Base-by-base conservation (phyloP, 306 rosid genomes). In the Albizia julibrissin region DNA sequence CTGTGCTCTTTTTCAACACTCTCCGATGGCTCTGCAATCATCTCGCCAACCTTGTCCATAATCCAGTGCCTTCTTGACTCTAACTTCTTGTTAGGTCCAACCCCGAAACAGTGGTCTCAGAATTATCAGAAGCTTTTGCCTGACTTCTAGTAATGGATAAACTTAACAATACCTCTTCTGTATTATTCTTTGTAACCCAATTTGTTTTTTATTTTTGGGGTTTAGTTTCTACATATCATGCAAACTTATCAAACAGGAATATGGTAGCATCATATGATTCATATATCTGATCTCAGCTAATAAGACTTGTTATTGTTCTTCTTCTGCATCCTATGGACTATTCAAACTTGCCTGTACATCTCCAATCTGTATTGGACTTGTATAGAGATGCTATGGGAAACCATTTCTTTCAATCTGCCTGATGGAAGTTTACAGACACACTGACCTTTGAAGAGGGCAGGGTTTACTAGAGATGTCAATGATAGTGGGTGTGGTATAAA, bases 1-100 rank as follows among this genome's bases (percentile, higher is more conserved):
- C 18, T 37, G 70, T 61, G 76, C 54, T 85, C 77, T 29, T 70
- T 69, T 72, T 58, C 66, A 81, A 56, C 79, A 76, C 46, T 49
- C 77, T 9, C 42, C 43, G 37, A 79, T 73, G 69, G 76, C 64
- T 71, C 74, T 77, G 68, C 80, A 77, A 72, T 78, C 78, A 80
- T 24, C 78, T 86, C 39, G n/a, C 79, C 80, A 81, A 75, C n/a
- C n/a, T 74, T 78, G 70, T 76, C 80, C 74, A 70, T 70, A 71
- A 88, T 86, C 83, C 70, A 85, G 31, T 83, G 83, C 77, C 68
- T 79, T 14, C 70, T 84, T 86, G 89, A 91, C 92, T 76, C 68
- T 5, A 80, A 80, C 75, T 82, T 84, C 82, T 84, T 68, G 72
- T 85, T 87, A 44, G 59, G 62, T 29, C 69, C 56, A 71, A 21